Conservation (phyloP, 2,329 filamentous ascomycete species). For the Akanthomyces uredinophilus region DNA sequence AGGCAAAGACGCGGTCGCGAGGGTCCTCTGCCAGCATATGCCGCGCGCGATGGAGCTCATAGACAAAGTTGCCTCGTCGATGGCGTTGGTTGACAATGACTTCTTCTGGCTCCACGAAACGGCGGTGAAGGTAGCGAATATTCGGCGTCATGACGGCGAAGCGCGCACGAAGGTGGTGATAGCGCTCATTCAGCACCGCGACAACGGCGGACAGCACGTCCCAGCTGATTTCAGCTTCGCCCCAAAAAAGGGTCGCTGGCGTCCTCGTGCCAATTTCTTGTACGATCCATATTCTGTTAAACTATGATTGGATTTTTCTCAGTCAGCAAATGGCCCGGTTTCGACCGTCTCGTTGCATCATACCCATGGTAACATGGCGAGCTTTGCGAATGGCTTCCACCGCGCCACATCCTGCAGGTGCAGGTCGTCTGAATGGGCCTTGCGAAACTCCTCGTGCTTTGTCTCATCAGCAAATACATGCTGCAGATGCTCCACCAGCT, state of each 20-base stretch:
- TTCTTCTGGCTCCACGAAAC: conserved; percentile 30
- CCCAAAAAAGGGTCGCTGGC: conserved; percentile 31
- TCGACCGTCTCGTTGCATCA: conserved; percentile 11
- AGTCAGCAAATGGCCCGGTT: conserved; percentile 7
- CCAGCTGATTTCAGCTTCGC: conserved; percentile 29
- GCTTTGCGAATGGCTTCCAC: conserved; percentile 29
- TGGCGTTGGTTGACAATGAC: conserved; percentile 23
- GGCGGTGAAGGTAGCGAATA: conserved; percentile 28
- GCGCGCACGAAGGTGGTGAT: conserved; percentile 27
- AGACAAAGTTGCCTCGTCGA: conserved; percentile 31
- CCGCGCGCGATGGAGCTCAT: conserved; percentile 31
- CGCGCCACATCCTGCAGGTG: conserved; percentile 23
- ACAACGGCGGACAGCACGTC: conserved; percentile 27
- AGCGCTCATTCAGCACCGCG: conserved; percentile 28
- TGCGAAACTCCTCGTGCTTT: conserved; percentile 25
- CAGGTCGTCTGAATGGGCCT: conserved; percentile 27
- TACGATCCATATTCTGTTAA: conserved; percentile 33
- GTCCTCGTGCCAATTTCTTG: conserved; percentile 32
- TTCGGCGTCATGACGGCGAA: conserved; percentile 29
- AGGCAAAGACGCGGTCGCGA: conserved; percentile 32
- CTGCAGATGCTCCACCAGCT: conserved; percentile 25
- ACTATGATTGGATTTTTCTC: conserved; percentile 26
- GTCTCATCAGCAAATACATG: conserved; percentile 27
- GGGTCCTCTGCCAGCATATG: conserved; percentile 29
- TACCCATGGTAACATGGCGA: conserved; percentile 30